These are phyloP conservation scores for Pythium scleroteichum DNA, from an alignment of 352 stramenopile species.

Conservation along the genomic window DNA sequence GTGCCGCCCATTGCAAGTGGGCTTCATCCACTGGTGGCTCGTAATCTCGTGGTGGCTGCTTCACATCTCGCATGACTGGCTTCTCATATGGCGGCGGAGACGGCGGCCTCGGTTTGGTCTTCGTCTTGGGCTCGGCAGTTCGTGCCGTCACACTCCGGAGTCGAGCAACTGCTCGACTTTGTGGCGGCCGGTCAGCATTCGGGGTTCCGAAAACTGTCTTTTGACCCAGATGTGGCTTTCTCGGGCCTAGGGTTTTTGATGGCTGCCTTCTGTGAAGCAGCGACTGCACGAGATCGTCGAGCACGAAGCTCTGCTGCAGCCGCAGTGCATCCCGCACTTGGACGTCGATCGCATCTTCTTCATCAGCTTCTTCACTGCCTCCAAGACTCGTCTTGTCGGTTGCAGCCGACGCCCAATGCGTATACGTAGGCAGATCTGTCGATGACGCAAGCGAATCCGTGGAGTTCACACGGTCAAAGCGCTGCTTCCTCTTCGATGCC, in stretches of 20 bases:
- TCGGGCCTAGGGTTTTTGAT: neutral
- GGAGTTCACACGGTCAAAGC: neutral
- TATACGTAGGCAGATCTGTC: conserved; percentile 14
- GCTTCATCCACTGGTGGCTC: conserved; percentile 30
- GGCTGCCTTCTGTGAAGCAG: conserved; percentile 27
- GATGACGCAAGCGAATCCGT: neutral
- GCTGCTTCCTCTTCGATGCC: neutral
- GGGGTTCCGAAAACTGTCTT: neutral
- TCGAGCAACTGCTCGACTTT: conserved; percentile 12
- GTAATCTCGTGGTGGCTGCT: conserved; percentile 13
- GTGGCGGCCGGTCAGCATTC: conserved; percentile 15
- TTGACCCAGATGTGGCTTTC: neutral
- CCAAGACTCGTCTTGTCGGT: conserved; percentile 4
- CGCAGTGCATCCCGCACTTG: conserved; percentile 39
- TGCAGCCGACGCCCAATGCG: conserved; percentile 19
- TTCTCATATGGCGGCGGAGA: conserved; percentile 12
- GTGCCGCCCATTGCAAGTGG: conserved; percentile 58
- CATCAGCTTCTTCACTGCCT: conserved; percentile 17
- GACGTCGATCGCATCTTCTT: conserved; percentile 21
- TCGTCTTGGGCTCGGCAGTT: neutral
- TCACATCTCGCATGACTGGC: conserved; percentile 1
- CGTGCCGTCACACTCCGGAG: conserved; percentile 6
- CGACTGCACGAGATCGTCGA: conserved; percentile 55
- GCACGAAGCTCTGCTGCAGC: conserved; percentile 53
- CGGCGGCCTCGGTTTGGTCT: neutral